These are phyloP conservation scores for Daldinia loculata DNA, from an alignment of 495 filamentous ascomycete genomes.

Conservation along the genomic window DNA sequence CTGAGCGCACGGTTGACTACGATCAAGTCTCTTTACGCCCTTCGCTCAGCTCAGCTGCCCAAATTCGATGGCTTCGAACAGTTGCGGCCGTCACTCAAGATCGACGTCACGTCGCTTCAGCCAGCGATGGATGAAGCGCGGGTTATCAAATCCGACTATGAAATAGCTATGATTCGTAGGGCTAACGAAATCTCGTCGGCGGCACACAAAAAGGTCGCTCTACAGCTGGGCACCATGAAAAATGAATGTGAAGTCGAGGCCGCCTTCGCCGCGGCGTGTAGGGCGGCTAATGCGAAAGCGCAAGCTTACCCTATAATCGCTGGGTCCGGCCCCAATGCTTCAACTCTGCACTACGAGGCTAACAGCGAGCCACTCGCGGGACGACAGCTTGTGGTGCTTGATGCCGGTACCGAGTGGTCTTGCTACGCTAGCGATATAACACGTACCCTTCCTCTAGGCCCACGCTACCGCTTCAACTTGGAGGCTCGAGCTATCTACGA, in stretches of 20 bases:
- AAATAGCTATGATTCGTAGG: constrained; percentile 77
- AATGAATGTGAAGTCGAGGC: constrained; percentile 89
- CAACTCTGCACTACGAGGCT: constrained; percentile 82
- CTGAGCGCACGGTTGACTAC: constrained; percentile 43
- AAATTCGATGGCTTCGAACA: constrained; percentile 47
- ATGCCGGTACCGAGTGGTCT: constrained; percentile 85
- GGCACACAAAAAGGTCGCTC: constrained; percentile 76
- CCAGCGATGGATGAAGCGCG: constrained; percentile 76
- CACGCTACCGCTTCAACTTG: constrained; percentile 64
- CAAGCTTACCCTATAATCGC: constrained; percentile 92
- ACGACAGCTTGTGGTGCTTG: constrained; percentile 77
- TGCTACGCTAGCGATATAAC: constrained; percentile 94
- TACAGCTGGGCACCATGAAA: constrained; percentile 63
- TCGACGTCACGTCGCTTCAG: constrained; percentile 59
- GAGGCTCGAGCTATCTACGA: constrained; percentile 76
- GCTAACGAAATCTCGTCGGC: constrained; percentile 79
- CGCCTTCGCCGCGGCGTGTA: constrained; percentile 74
- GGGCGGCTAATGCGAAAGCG: constrained; percentile 72
- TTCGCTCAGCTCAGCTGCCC: constrained; percentile 54
- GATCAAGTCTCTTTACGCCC: constrained; percentile 52
- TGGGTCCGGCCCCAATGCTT: constrained; percentile 78
- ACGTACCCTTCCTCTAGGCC: constrained; percentile 78
- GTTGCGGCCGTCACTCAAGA: constrained; percentile 43
- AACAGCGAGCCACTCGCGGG: constrained; percentile 76
- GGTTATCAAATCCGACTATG: constrained; percentile 80